Base-by-base conservation (phyloP, 768 basidiomycete genomes). In the Hysterangium stoloniferum region DNA sequence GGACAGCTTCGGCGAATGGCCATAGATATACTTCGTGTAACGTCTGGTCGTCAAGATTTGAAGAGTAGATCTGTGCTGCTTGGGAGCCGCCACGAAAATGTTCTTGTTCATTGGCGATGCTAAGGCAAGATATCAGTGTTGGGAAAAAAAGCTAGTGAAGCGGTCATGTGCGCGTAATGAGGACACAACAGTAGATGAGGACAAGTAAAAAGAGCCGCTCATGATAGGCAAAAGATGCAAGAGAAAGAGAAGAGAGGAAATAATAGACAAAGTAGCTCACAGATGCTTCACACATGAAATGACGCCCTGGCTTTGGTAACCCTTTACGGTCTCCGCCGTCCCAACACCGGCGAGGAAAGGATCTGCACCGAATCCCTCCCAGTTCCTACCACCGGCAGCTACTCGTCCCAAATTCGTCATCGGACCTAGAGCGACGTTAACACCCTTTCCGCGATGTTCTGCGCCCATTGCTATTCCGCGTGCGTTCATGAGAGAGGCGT, bases 301-400 rank as follows among this genome's bases (percentile, higher is more conserved):
- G 0, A 92, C 85, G 33, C 92, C 92, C 7, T 67, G 74, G 20
- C 68, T 59, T 61, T 96, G 92, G 68, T 94, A 65, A 6, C 92
- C 92, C 15, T 86, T 67, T 47, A 94, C 78, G 0, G 90, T 94
- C 64, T 91, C 86, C 52, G 73, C 78, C 0, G 78, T 74, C 11
- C 72, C 78, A 60, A 88, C 89, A 11, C 93, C 90, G n/a, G 77
- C 59, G 13, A 95, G 69, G 68, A 80, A 95, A 0, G 93, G 93
- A 63, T 96, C 93, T 8, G 77, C 89, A 27, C 92, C 91, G 52
- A 92, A 93, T n/a, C 89, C 90, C 71, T 95, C 93, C 88, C 90
- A 95, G 65, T 93, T 91, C 25, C 93, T 73, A 15, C 93, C 93
- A 6, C 85, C 89, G n/a, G 48, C 37, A 11, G 33, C 41, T 13